Evolutionary conservation across 1,284 basidiomycete species (phyloP).

Genomic region (Tilletia indica): DNA sequence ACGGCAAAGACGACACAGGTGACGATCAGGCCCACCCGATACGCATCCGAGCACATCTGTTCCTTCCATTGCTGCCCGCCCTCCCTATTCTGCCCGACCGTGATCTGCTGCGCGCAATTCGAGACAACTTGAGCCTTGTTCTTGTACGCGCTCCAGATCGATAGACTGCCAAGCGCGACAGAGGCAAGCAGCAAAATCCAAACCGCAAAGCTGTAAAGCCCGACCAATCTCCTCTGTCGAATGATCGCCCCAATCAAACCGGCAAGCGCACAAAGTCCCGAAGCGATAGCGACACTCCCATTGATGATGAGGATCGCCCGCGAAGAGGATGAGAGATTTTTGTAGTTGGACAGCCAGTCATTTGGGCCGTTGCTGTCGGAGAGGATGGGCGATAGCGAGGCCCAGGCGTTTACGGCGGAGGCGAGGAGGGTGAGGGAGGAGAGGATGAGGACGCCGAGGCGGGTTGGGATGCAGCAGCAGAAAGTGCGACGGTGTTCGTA

Average conservation of each 20-base stretch:
- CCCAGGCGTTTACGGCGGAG: neutral
- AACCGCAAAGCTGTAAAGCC: neutral
- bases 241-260: constrained; percentile 8
- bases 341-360: neutral
- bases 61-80: neutral
- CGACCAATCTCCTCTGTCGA: neutral
- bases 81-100: no score
- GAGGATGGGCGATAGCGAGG: neutral
- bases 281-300: neutral
- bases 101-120: no score
- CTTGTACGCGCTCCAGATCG: constrained; percentile 7
- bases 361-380: neutral
- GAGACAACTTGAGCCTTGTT: neutral
- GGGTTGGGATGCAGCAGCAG: constrained; percentile 15
- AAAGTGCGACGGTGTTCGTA: neutral
- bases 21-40: neutral
- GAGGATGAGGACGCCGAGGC: constrained; percentile 10
- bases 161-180: neutral
- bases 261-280: neutral
- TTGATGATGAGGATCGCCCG: constrained; percentile 10
- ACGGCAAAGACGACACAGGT: neutral
- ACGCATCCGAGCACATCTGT: neutral
- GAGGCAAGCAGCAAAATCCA: neutral
- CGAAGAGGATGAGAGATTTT: neutral
- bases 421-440: neutral